Conservation (phyloP, 306 rosid species). For the Macrotyloma uniflorum region DNA sequence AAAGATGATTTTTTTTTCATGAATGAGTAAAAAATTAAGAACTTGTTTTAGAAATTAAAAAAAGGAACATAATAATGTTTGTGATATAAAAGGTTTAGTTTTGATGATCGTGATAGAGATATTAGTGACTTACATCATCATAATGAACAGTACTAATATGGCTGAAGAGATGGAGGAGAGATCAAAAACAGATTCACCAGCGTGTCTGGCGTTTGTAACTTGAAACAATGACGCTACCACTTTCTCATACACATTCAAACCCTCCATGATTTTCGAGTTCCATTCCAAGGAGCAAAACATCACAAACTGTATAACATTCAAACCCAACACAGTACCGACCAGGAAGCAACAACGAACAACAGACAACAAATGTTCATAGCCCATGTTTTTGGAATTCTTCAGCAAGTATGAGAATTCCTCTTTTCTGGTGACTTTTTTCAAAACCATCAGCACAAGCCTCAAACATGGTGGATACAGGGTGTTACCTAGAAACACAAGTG, state of each 20-base stretch:
- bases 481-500: slow-evolving; percentile 62
- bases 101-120: no score
- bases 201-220: slow-evolving; percentile 56
- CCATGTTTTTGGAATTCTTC: slow-evolving; percentile 45
- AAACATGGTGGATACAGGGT: slow-evolving; percentile 59
- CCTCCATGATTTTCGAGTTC: slow-evolving; percentile 59
- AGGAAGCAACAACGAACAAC: slow-evolving; percentile 44
- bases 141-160: slow-evolving; percentile 60
- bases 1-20: no score
- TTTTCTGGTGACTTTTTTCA: slow-evolving; percentile 42
- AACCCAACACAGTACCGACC: slow-evolving; percentile 46
- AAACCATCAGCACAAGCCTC: slow-evolving; percentile 47
- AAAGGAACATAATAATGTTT: no score
- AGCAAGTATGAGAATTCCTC: slow-evolving; percentile 53
- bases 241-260: slow-evolving; percentile 56
- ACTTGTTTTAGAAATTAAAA: no score
- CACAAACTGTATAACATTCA: slow-evolving; percentile 49
- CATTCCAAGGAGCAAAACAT: slow-evolving; percentile 68
- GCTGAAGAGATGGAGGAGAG: slow-evolving; percentile 66
- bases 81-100: neutral
- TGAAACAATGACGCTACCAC: slow-evolving; percentile 60
- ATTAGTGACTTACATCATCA: slow-evolving; percentile 62
- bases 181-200: slow-evolving; percentile 73
- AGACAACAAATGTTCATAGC: slow-evolving; percentile 53
- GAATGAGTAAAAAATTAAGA: no score